Conservation (phyloP, 768 basidiomycete species). For the Trametes cingulata region DNA sequence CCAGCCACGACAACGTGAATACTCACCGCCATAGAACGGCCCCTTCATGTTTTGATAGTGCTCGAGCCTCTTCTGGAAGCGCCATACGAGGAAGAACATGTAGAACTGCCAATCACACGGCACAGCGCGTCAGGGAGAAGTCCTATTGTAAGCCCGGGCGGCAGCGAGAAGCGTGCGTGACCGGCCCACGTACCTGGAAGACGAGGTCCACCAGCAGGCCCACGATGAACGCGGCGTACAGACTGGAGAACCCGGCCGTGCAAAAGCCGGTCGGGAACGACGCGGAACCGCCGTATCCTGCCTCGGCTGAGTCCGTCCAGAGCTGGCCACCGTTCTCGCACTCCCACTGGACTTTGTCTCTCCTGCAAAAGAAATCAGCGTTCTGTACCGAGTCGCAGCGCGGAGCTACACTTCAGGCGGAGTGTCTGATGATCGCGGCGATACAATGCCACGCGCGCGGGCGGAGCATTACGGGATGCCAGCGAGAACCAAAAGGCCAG, state of each 20-base stretch:
- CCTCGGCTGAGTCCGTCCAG: constrained; percentile 48
- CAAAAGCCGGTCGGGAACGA: constrained; percentile 60
- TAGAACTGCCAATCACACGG: constrained; percentile 49
- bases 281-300: constrained; percentile 43
- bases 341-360: constrained; percentile 72
- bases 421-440: constrained; percentile 8
- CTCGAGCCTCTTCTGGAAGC: constrained; percentile 69
- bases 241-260: constrained; percentile 54
- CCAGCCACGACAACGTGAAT: constrained; percentile 11
- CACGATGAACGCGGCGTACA: constrained; percentile 68
- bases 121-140: constrained; percentile 24
- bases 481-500: constrained; percentile 1
- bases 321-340: constrained; percentile 70
- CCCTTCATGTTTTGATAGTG: constrained; percentile 67
- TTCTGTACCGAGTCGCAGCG: not conserved
- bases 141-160: constrained; percentile 23
- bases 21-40: constrained; percentile 61
- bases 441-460: constrained; percentile 7
- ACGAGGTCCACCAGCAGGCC: constrained; percentile 61
- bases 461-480: constrained; percentile 3
- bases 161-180: constrained; percentile 22
- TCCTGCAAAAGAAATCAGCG: constrained; percentile 38
- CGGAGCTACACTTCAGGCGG: constrained; percentile 1
- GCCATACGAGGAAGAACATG: constrained; percentile 77
- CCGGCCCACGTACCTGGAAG: constrained; percentile 56